Conservation (phyloP, 495 filamentous ascomycete species). For the Xylaria flabelliformis region DNA sequence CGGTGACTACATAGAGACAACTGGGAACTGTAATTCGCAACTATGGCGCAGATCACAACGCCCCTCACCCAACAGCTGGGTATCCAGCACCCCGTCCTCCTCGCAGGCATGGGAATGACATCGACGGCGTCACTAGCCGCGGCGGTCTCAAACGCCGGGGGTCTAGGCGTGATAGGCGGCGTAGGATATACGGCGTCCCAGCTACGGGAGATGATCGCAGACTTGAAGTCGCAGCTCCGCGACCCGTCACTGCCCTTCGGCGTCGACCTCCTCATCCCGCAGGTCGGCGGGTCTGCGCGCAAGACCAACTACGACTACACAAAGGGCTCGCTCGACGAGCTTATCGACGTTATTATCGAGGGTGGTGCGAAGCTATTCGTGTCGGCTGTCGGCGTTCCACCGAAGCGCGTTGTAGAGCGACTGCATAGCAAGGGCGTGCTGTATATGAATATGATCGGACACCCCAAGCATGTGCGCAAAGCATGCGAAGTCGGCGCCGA, state of each 20-base stretch:
- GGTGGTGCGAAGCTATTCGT: slow-evolving; percentile 88
- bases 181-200: slow-evolving; percentile 94
- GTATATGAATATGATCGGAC: slow-evolving; percentile 99
- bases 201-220: slow-evolving; percentile 87
- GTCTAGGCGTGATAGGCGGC: slow-evolving; percentile 92
- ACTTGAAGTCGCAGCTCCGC: slow-evolving; percentile 82
- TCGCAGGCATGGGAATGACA: slow-evolving; percentile 97
- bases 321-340: slow-evolving; percentile 90
- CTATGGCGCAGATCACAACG: slow-evolving; percentile 64
- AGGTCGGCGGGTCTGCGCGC: slow-evolving; percentile 87
- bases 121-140: slow-evolving; percentile 94
- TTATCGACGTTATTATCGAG: slow-evolving; percentile 88
- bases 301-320: slow-evolving; percentile 99
- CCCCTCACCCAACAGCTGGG: slow-evolving; percentile 87
- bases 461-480: slow-evolving; percentile 95
- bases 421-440: slow-evolving; percentile 83
- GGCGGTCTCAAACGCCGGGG: slow-evolving; percentile 93
- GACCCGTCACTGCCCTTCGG: slow-evolving; percentile 96
- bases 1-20: not conserved
- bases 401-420: slow-evolving; percentile 79
- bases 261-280: slow-evolving; percentile 91
- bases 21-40: not conserved
- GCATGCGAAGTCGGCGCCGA: slow-evolving; percentile 83
- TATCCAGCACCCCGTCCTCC: slow-evolving; percentile 92
- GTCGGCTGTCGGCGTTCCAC: slow-evolving; percentile 90